Evolutionary conservation across 495 filamentous ascomycete species (phyloP), one percentile per base, ranked within the genome.

Genomic region (Talaromyces proteolyticus): DNA sequence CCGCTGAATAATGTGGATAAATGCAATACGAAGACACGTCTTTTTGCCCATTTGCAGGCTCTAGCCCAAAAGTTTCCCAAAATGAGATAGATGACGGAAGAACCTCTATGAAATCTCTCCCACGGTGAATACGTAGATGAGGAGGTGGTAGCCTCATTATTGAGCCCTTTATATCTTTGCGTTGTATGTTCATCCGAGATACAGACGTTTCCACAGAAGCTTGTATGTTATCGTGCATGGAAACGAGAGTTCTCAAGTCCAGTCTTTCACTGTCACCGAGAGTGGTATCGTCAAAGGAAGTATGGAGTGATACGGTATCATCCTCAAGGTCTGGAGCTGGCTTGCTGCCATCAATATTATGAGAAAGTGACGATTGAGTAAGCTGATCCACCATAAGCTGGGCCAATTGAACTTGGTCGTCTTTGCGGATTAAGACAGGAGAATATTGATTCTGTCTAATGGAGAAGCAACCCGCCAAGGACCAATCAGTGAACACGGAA

Each of bases 61-160:
- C 83, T 20, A 99, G 76, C 4, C 88, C 86, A 52, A 97, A 76
- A 19, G 85, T 86, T 55, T 97, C 91, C 94, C 94, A 97, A 57
- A 97, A 99, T 0, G 77, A 61, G 7, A 96, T 61, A 1, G 88
- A 86, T 5, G 91, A 75, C 7, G 92, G 88, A 36, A 95, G 71
- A 25, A 95, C 72, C 29, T 94, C 87, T 29, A 93, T 73, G 45
- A 73, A 80, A 5, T 78, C 80, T 40, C 90, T 87, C 11, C 84
- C 82, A 2, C 91, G 81, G 37, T 86, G 85, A 16, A 96, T 66
- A 40, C 89, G 87, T 21, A 96, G 60, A 60, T 91, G 85, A 3
- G 89, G 89, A 3, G 80, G 72, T 7, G 73, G 67, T 11, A 72
- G 19, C 19, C 58, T 70, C 23, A 57, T 59, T 44, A 75, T 68